Percentiles rank a stretch among this genome's conserved stretches.
phyloP scores from a whole-genome alignment of 257 asterid species.

The Solanum peruvianum region DNA sequence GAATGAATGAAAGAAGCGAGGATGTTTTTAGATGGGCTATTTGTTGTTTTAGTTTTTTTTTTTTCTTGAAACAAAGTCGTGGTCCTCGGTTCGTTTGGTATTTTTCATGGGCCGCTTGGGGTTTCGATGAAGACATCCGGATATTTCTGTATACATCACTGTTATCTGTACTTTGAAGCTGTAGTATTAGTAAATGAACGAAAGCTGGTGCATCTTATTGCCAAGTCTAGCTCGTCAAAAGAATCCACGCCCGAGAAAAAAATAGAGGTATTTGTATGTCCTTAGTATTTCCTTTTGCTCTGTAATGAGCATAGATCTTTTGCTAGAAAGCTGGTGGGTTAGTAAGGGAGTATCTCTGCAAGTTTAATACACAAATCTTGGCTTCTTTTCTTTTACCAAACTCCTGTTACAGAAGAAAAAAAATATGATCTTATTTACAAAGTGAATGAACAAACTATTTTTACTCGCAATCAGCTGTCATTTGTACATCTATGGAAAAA shows the following conservation, averaged over 20 bases:
- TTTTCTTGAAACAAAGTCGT: background rate
- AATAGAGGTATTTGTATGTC: background rate
- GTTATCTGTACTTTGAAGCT: background rate
- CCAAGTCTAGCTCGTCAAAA: background rate
- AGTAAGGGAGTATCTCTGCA: background rate
- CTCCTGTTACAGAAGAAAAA: background rate
- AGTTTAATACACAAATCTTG: background rate
- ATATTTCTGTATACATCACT: background rate
- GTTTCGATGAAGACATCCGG: background rate
- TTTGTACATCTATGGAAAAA: slow-evolving; percentile 39
- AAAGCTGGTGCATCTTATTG: background rate
- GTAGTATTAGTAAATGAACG: background rate
- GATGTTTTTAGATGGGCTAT: background rate
- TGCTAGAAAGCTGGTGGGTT: background rate
- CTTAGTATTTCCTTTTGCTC: background rate
- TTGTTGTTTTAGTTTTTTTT: background rate
- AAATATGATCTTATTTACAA: background rate
- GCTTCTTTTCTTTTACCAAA: background rate
- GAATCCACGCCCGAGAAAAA: no score
- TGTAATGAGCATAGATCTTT: background rate
- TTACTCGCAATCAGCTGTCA: background rate
- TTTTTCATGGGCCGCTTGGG: background rate
- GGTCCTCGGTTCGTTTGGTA: background rate
- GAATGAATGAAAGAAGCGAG: no score
- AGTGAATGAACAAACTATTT: background rate